These are phyloP conservation scores for Phytophthora pluvialis DNA, from an alignment of 352 stramenopile genomes.

Conservation along the genomic window DNA sequence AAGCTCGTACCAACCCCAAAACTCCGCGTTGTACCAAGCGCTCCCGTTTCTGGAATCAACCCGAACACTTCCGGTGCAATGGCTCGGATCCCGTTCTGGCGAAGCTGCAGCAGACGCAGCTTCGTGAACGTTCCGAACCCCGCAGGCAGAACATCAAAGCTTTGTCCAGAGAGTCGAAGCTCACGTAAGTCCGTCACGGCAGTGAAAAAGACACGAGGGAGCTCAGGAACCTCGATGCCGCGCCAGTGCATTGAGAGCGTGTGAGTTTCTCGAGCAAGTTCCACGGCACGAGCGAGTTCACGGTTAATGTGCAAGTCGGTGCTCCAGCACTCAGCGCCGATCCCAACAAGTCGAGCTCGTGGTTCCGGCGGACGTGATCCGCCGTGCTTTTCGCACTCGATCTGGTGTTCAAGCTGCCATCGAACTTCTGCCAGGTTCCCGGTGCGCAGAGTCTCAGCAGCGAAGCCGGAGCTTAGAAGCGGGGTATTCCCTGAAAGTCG, in stretches of 20 bases:
- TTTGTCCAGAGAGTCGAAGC: slow-evolving; percentile 67
- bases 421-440: slow-evolving; percentile 51
- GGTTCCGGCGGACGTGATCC: slow-evolving; percentile 39
- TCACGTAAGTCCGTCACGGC: slow-evolving; percentile 47
- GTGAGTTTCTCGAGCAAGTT: slow-evolving; percentile 38
- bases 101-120: slow-evolving; percentile 66
- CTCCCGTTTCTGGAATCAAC: not conserved
- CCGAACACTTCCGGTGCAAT: slow-evolving; percentile 57
- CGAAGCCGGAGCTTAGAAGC: slow-evolving; percentile 45
- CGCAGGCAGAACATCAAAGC: slow-evolving; percentile 45
- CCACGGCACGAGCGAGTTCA: slow-evolving; percentile 54
- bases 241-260: slow-evolving; percentile 79
- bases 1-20: slow-evolving; percentile 37
- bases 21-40: not conserved
- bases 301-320: slow-evolving; percentile 74
- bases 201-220: slow-evolving; percentile 60
- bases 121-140: slow-evolving; percentile 44
- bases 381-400: slow-evolving; percentile 48
- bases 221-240: slow-evolving; percentile 49
- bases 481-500: slow-evolving; percentile 56
- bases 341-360: slow-evolving; percentile 44
- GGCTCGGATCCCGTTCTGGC: slow-evolving; percentile 59
- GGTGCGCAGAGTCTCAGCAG: slow-evolving; percentile 46
- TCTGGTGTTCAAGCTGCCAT: slow-evolving; percentile 66
- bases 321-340: slow-evolving; percentile 67